Evolutionary conservation across 495 filamentous ascomycete genomes (phyloP).

Genomic region (Penicillium silybi): DNA sequence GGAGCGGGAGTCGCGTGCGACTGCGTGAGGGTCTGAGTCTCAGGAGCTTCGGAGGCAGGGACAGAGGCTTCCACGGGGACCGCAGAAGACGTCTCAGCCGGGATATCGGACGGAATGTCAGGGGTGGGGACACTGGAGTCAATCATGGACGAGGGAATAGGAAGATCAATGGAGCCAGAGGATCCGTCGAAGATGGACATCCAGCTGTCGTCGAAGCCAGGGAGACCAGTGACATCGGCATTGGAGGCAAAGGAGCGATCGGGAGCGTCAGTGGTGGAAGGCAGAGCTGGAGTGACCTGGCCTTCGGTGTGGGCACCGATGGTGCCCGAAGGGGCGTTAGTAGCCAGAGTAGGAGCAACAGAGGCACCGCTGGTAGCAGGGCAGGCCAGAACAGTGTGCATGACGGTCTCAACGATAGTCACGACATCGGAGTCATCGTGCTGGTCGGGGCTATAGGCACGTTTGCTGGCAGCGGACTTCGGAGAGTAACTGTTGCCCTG

Average conservation of each 20-base stretch:
- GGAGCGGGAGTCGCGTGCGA: background rate
- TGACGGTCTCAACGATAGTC: conserved; percentile 26
- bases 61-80: background rate
- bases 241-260: background rate
- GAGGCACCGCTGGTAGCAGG: conserved; percentile 4
- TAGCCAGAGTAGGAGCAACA: conserved; percentile 3
- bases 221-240: conserved; percentile 1
- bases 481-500: conserved; percentile 70
- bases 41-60: background rate
- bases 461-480: conserved; percentile 25
- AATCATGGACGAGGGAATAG: conserved; percentile 2
- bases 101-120: conserved; percentile 1
- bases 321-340: conserved; percentile 1
- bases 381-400: conserved; percentile 17
- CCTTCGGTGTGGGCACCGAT: background rate
- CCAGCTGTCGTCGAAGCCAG: conserved; percentile 14
- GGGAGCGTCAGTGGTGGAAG: conserved; percentile 1
- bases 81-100: background rate
- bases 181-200: conserved; percentile 10
- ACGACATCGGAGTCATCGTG: conserved; percentile 15
- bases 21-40: background rate
- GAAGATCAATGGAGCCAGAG: conserved; percentile 1
- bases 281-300: conserved; percentile 4
- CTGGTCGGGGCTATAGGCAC: conserved; percentile 12
- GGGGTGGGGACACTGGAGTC: conserved; percentile 1